Conservation (phyloP, 2,329 filamentous ascomycete genomes). For the Metarhizium album region DNA sequence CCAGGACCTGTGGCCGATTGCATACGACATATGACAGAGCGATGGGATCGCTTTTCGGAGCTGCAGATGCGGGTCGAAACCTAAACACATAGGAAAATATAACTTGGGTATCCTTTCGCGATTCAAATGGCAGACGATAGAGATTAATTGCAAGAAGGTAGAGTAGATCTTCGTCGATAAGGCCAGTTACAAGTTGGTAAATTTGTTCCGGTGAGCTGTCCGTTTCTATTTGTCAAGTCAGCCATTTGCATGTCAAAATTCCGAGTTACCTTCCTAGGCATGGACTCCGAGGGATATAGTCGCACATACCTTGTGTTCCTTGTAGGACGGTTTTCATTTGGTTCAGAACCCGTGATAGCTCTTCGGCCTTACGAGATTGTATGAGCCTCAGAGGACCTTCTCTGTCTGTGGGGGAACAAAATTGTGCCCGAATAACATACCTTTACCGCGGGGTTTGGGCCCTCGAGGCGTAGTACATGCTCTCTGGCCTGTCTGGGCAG, state of each 20-base stretch:
- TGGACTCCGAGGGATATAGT: neutral
- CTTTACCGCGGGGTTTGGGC: slow-evolving; percentile 36
- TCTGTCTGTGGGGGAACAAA: neutral
- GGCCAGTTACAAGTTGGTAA: slow-evolving; percentile 70
- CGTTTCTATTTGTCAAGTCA: slow-evolving; percentile 45
- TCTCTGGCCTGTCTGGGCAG: slow-evolving; percentile 46
- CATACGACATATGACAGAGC: slow-evolving; percentile 84
- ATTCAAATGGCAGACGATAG: slow-evolving; percentile 83
- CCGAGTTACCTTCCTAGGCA: neutral
- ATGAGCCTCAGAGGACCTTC: slow-evolving; percentile 11
- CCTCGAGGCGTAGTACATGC: slow-evolving; percentile 41
- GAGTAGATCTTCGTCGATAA: slow-evolving; percentile 84
- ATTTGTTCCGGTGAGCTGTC: slow-evolving; percentile 83
- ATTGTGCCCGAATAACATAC: slow-evolving; percentile 16
- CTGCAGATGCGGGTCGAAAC: slow-evolving; percentile 63
- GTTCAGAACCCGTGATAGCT: slow-evolving; percentile 71
- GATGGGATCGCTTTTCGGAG: slow-evolving; percentile 62
- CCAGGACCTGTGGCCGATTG: slow-evolving; percentile 74
- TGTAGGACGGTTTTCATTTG: slow-evolving; percentile 93
- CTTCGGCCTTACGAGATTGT: slow-evolving; percentile 55
- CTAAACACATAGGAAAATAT: slow-evolving; percentile 94
- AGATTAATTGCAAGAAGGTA: slow-evolving; percentile 74
- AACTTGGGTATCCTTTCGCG: slow-evolving; percentile 88
- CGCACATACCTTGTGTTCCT: slow-evolving; percentile 71
- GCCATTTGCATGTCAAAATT: neutral